These are phyloP conservation scores for Penicillium rolfsii DNA, from an alignment of 2,329 filamentous ascomycete genomes.

Conservation along the genomic window DNA sequence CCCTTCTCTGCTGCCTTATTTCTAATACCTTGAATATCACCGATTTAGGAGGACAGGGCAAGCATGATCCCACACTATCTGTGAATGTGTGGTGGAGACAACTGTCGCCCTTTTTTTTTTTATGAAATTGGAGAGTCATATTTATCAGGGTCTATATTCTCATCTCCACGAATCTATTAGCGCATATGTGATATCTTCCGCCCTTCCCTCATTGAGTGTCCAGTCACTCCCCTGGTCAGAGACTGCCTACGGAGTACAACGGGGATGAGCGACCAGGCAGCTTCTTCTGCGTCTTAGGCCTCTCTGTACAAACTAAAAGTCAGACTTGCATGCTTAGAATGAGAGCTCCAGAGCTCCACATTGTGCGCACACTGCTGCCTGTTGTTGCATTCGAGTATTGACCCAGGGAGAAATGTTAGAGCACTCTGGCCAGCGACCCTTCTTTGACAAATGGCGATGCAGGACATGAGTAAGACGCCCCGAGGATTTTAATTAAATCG, in stretches of 20 bases:
- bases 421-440: too few relatives aligned
- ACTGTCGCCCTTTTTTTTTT: not conserved
- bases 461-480: too few relatives aligned
- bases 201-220: not conserved
- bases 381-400: not conserved
- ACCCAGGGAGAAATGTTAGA: not conserved
- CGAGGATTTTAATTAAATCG: too few relatives aligned
- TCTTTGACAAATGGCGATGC: too few relatives aligned
- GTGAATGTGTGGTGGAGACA: not conserved
- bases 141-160: not conserved
- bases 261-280: not conserved
- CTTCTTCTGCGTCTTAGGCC: not conserved
- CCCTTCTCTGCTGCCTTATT: too few relatives aligned
- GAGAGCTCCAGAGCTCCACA: not conserved
- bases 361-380: not conserved
- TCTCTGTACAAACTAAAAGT: not conserved
- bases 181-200: not conserved
- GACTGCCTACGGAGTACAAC: not conserved
- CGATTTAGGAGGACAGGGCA: not conserved
- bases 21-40: not conserved
- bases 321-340: not conserved
- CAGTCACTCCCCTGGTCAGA: not conserved
- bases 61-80: not conserved
- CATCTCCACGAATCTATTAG: not conserved
- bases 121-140: not conserved